Evolutionary conservation across 208 protist genomes (phyloP).

Genomic region (Trypanosoma mega): DNA sequence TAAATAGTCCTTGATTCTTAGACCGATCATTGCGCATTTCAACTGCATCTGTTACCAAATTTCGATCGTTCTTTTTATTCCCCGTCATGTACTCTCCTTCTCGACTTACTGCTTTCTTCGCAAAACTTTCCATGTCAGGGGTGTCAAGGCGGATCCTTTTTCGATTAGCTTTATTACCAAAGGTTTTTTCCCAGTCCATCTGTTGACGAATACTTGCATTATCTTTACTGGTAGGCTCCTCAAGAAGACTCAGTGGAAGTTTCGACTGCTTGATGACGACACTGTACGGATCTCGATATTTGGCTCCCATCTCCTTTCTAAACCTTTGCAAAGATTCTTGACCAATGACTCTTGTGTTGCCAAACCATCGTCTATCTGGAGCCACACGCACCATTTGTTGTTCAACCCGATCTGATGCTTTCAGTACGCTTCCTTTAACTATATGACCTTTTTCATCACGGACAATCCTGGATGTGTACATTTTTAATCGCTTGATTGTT

Average conservation of each 20-base stretch:
- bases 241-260: constrained; percentile 96
- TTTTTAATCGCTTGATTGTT: constrained; percentile 88
- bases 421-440: constrained; percentile 87
- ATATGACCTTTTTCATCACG: constrained; percentile 92
- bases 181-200: constrained; percentile 96
- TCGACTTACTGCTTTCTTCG: constrained; percentile 41
- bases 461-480: constrained; percentile 89
- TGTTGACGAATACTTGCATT: constrained; percentile 91
- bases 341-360: constrained; percentile 96
- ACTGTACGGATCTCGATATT: constrained; percentile 97
- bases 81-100: constrained; percentile 51
- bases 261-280: constrained; percentile 97
- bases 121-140: constrained; percentile 59
- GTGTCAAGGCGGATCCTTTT: constrained; percentile 84
- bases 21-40: constrained; percentile 56
- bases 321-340: constrained; percentile 97
- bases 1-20: constrained; percentile 92
- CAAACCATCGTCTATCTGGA: constrained; percentile 97
- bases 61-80: constrained; percentile 55
- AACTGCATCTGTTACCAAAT: constrained; percentile 47
- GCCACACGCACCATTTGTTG: constrained; percentile 92
- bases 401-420: constrained; percentile 81
- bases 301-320: constrained; percentile 93
- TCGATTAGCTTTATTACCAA: constrained; percentile 94
- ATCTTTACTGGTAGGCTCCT: constrained; percentile 68